Percentiles rank a stretch among this genome's conserved stretches.
Conservation (phyloP, 176 grass and related monocot species). For the Carex cristatella region DNA sequence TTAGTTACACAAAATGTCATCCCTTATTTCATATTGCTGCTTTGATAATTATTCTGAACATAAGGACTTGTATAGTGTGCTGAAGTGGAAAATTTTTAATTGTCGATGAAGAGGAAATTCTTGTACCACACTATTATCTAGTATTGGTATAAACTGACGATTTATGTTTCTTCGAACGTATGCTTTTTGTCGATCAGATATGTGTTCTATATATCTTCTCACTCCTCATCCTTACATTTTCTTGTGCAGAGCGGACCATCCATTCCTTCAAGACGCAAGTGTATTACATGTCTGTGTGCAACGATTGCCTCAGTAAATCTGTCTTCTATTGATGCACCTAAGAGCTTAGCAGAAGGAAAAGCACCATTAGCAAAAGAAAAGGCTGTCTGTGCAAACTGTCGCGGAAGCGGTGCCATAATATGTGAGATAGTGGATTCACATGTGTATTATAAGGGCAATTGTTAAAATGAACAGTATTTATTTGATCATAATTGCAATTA, state of each 20-base stretch:
- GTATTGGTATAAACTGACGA: not conserved
- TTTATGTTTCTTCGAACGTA: not conserved
- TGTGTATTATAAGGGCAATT: not conserved
- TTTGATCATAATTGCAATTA: not conserved
- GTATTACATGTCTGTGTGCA: constrained; percentile 60
- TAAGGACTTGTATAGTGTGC: not conserved
- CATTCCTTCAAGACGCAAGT: constrained; percentile 57
- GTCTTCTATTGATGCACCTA: constrained; percentile 35
- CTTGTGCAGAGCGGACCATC: constrained; percentile 31
- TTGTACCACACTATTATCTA: not conserved
- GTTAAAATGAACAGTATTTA: not conserved
- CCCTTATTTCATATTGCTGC: not conserved
- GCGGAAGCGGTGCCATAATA: constrained; percentile 70
- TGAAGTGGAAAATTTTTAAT: too few relatives aligned
- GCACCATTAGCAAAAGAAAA: constrained; percentile 36
- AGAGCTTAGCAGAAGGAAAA: constrained; percentile 39
- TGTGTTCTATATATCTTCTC: not conserved
- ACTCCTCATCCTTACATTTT: not conserved
- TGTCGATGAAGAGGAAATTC: too few relatives aligned
- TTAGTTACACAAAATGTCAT: not conserved
- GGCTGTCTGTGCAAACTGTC: constrained; percentile 76
- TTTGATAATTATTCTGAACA: not conserved
- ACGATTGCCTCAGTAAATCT: constrained; percentile 51
- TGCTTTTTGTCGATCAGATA: not conserved
- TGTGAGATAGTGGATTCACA: constrained; percentile 44